Evolutionary conservation across 306 rosid genomes (phyloP), one percentile per base, ranked within the genome.

Genomic region (Cicer cuneatum): DNA sequence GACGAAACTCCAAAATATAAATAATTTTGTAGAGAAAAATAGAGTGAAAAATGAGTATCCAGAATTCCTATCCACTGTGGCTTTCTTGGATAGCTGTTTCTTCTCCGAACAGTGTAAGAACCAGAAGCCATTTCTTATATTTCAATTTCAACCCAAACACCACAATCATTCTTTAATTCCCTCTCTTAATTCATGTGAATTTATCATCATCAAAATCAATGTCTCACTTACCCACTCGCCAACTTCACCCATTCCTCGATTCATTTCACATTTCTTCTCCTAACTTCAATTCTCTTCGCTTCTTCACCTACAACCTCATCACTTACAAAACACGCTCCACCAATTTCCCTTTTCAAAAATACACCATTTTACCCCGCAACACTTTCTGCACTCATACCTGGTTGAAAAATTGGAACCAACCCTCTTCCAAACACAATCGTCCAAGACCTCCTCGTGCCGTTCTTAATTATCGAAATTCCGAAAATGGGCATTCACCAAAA

Each of bases 191-290:
- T 45, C 43, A 59, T 59, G 54, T 24, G 18, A 70, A 57, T 77
- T 18, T 51, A 15, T 29, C 52, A 24, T 14, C 10, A 33, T 33
- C 10, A 13, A 53, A 41, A 7, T 59, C 73, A 12, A 91, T 93
- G 97, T 86, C 91, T 83, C 75, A 89, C 48, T 66, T 77, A 45
- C 93, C 97, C 82, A 82, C 86, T 71, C 94, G 97, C 59, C 88
- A 90, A 41, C 79, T 85, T 82, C 85, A 89, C 56, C 93, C 98
- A 80, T 80, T 93, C 81, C 80, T 88, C 45, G 90, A 88, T 45
- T 85, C 94, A 24, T 87, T 90, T 63, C 94, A 90, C 7, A 48
- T 70, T 74, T 84, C 72, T 74, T 84, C 90, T 69, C 80, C 87
- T 24, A 87, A 66, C 53, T 73, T 83, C 86, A 85, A 72, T 35